Conservation (phyloP, 768 basidiomycete species). For the Leccinum pellstonianum region DNA sequence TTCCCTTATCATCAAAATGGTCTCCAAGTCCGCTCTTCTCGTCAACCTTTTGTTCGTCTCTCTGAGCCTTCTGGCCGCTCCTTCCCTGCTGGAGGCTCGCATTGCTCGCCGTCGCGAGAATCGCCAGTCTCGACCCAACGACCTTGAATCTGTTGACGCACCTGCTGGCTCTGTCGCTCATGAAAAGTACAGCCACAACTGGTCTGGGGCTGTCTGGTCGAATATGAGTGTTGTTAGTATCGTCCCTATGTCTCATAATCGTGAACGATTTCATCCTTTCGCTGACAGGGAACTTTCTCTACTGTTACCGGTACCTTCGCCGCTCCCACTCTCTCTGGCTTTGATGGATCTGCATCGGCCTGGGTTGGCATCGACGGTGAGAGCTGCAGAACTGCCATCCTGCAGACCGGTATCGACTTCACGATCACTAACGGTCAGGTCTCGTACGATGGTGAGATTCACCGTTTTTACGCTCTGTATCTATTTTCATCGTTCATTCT, state of each 20-base stretch:
- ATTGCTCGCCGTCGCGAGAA: neutral
- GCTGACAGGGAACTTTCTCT: neutral
- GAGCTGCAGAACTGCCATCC: neutral
- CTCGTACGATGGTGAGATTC: neutral
- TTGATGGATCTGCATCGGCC: neutral
- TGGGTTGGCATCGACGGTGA: neutral
- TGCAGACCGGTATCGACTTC: neutral
- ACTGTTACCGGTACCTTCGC: neutral
- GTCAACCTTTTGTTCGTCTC: conserved; percentile 19
- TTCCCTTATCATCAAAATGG: conserved; percentile 8
- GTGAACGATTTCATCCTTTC: neutral
- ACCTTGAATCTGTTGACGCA: neutral
- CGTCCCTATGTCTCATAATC: neutral
- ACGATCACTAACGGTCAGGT: neutral
- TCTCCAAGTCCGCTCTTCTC: conserved; percentile 18
- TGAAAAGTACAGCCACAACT: conserved; percentile 18
- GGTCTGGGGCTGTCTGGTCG: conserved; percentile 11
- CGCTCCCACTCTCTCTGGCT: neutral
- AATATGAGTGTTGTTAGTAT: no score
- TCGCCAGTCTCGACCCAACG: neutral
- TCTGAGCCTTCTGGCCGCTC: conserved; percentile 11
- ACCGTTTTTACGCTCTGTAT: no score
- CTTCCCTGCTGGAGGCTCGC: neutral
- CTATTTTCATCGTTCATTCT: no score
- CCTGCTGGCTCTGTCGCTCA: conserved; percentile 2